phyloP scores from a whole-genome alignment of 2,329 filamentous ascomycete species.

The Exophiala phaeomuriformis region DNA sequence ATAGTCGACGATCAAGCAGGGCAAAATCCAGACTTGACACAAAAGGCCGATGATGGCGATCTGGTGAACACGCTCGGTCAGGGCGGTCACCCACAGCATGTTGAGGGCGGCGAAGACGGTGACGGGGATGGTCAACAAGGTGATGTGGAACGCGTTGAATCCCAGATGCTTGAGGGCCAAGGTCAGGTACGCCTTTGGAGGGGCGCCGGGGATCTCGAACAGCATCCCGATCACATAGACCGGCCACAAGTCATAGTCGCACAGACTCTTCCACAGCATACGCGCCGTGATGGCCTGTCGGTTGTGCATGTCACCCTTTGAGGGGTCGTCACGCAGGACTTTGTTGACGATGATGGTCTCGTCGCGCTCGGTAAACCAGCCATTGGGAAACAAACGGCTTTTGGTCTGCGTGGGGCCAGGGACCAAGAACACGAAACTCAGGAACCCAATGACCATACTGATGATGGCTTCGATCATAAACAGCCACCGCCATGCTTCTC shows the following conservation, averaged over 20 bases:
- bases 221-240: constrained; percentile 33
- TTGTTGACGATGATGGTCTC: constrained; percentile 60
- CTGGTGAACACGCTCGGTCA: constrained; percentile 37
- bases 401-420: constrained; percentile 49
- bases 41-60: constrained; percentile 41
- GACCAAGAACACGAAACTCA: no score
- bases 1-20: constrained; percentile 46
- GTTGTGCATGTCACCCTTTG: constrained; percentile 39
- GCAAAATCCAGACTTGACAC: constrained; percentile 47
- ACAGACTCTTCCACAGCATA: constrained; percentile 38
- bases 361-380: constrained; percentile 57
- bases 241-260: constrained; percentile 36
- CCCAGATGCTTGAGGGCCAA: constrained; percentile 41
- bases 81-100: constrained; percentile 45
- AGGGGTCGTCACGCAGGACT: constrained; percentile 16
- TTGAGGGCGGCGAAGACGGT: constrained; percentile 51
- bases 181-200: constrained; percentile 43
- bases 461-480: constrained; percentile 37
- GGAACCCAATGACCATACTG: no score
- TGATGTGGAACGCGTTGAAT: constrained; percentile 33
- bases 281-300: constrained; percentile 35
- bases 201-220: constrained; percentile 33
- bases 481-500: constrained; percentile 26
- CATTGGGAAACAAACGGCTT: constrained; percentile 33
- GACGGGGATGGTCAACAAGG: constrained; percentile 56